Base-by-base conservation (phyloP, 208 protist genomes). In the Vickermania spadyakhi region DNA sequence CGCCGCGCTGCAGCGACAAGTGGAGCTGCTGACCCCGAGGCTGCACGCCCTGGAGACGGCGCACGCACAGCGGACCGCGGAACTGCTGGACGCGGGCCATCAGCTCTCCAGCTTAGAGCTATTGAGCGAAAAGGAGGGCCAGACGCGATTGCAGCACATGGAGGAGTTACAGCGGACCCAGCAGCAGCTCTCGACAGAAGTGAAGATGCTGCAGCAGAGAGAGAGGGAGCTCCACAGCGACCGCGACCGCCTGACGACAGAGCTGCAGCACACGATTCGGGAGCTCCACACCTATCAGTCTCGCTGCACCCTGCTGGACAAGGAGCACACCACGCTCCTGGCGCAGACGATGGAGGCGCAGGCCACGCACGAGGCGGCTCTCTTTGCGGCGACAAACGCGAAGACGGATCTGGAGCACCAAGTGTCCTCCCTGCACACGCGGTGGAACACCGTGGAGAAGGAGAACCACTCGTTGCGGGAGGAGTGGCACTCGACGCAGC, bases 41-140 rank as follows among this genome's bases (percentile, higher is more conserved):
- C 70, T 89, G 2, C 68, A 77, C 41, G 70, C 75, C 49, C 70
- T 83, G 14, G 78, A 89, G 66, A 56, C 73, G 21, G 82, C 82
- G 22, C 66, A 68, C 21, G 73, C 72, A n/a, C 29, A 58, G 52
- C 76, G 67, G 52, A 76, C 70, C 2, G 76, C 79, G 11, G 70
- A 84, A 58, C 70, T 86, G 26, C 66, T 82, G 57, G 83, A 86
- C 31, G 73, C 79, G 23, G 73, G 70, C 18, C 79, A 82, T 69
- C 73, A 83, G 61, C 64, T 86, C 29, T 73, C 69, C 31, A 71
- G 68, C 7, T 62, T 86, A 4, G 58, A 71, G 51, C 77, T 75
- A 55, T 62, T 72, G 53, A 71, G 69, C 2, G 62, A 36, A 18
- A 68, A 69, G 23, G 70, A 75, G 1, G 75, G 76, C 25, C 68